phyloP scores from a whole-genome alignment of 2,329 filamentous ascomycete species.

The Arthroderma sp. region DNA sequence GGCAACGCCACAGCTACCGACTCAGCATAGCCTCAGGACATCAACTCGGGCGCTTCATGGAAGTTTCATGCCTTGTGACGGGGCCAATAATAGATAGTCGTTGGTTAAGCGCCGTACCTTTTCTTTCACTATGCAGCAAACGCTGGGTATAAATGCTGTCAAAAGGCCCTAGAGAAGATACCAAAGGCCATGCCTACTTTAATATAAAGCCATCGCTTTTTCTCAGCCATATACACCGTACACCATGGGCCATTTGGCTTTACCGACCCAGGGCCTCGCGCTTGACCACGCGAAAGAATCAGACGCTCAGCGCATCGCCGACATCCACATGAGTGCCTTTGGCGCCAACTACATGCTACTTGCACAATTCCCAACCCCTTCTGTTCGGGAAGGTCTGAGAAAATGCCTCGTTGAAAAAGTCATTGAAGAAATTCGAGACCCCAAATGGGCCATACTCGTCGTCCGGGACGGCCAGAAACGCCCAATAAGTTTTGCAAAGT shows the following conservation, averaged over 20 bases:
- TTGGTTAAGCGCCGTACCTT: too few species aligned
- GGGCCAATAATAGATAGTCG: too few species aligned
- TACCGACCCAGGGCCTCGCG: neutral
- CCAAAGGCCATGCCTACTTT: too few species aligned
- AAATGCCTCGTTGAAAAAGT: slow-evolving; percentile 14
- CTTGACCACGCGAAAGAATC: slow-evolving; percentile 11
- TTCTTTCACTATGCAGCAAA: neutral
- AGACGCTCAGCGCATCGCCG: slow-evolving; percentile 17
- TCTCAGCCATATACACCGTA: too few species aligned
- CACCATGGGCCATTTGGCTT: too few species aligned
- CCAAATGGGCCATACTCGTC: slow-evolving; percentile 14
- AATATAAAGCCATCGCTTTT: too few species aligned
- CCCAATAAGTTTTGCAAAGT: neutral
- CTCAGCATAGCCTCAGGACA: too few species aligned
- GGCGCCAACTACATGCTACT: slow-evolving; percentile 16
- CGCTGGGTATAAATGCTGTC: too few species aligned
- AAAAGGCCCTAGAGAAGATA: too few species aligned
- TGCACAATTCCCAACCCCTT: slow-evolving; percentile 19
- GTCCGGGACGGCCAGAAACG: slow-evolving; percentile 7
- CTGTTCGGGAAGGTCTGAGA: slow-evolving; percentile 14
- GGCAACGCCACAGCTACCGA: too few species aligned
- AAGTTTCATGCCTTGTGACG: too few species aligned
- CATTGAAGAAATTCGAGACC: slow-evolving; percentile 14
- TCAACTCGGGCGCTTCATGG: too few species aligned
- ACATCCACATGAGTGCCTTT: slow-evolving; percentile 20